Base-by-base conservation (phyloP, 495 filamentous ascomycete genomes). In the Daldinia vernicosa region DNA sequence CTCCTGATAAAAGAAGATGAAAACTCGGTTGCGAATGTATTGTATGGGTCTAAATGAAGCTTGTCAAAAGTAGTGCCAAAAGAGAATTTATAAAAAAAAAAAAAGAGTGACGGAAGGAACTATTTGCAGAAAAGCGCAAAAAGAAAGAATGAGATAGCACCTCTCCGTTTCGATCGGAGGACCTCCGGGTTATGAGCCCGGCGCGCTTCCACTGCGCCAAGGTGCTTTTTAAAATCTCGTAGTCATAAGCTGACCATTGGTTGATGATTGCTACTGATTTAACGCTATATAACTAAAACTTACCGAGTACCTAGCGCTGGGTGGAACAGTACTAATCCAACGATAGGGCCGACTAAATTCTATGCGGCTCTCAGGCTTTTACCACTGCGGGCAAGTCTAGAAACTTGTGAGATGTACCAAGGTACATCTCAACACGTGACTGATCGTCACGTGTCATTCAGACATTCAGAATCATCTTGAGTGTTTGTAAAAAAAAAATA, bases 121-220 rank as follows among this genome's bases (percentile, higher is more conserved):
- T 35, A 0, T 35, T 35, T 35, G 33, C 11, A 6, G 6, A 33
- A 33, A 35, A 53, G 17, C 27, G 26, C n/a, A 43, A 43, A 33
- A 45, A 26, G 55, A 57, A 57, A 6, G 27, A 15, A 33, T 17
- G 28, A 56, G 14, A 32, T 83, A 83, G 81, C 81, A 83, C 81
- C 80, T 78, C 79, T 80, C 82, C 76, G 82, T 84, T 84, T 84
- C 80, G 82, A 84, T 84, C 82, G 76, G 82, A 80, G 76, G 82
- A 79, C 82, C 82, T 84, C 82, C 81, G 82, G 82, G 82, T 84
- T 84, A 84, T 84, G 82, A 84, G 82, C 82, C 82, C 82, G 82
- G 82, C 82, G 82, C 82, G 82, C 82, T 84, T 84, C 82, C 82
- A 78, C 82, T 84, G 82, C 82, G 82, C 82, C 82, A 84, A 77